Conservation (phyloP, 495 filamentous ascomycete species). For the Opeltia flavorubescens region DNA sequence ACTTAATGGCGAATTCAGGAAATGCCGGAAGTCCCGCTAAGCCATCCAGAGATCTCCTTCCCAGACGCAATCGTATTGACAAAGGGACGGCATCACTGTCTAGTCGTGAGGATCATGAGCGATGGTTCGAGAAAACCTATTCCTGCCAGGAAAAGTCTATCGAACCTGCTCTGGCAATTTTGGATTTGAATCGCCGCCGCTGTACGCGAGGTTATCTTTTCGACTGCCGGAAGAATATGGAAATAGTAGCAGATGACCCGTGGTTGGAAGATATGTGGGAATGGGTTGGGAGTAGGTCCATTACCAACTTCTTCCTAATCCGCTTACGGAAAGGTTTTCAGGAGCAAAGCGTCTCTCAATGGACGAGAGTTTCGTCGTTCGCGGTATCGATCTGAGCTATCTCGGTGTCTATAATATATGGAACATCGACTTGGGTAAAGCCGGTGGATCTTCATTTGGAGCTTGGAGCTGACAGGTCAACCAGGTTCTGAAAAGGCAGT, state of each 20-base stretch:
- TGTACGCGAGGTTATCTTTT: conserved; percentile 70
- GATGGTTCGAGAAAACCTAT: conserved; percentile 20
- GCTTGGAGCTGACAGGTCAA: not conserved
- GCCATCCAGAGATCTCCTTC: not conserved
- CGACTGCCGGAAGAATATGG: conserved; percentile 51
- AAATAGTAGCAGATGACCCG: conserved; percentile 55
- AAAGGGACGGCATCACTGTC: conserved; percentile 13
- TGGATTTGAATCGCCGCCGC: conserved; percentile 32
- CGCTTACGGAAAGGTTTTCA: conserved; percentile 20
- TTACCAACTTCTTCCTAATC: not conserved
- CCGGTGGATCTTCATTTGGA: not conserved
- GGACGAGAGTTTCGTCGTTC: conserved; percentile 58
- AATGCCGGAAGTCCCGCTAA: not conserved
- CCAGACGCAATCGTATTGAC: not conserved
- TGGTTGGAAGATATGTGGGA: conserved; percentile 65
- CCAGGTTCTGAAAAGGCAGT: conserved; percentile 10
- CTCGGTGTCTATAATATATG: conserved; percentile 71
- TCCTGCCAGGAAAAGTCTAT: conserved; percentile 19
- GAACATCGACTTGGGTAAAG: conserved; percentile 54
- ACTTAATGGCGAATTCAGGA: not conserved
- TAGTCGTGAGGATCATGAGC: conserved; percentile 32
- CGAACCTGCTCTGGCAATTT: conserved; percentile 29
- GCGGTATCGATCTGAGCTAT: conserved; percentile 67
- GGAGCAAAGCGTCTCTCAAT: conserved; percentile 51
- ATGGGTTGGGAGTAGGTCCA: conserved; percentile 52